Evolutionary conservation across 176 grass and related monocot genomes (phyloP), one percentile per base, ranked within the genome.

Genomic region (Typha latifolia): DNA sequence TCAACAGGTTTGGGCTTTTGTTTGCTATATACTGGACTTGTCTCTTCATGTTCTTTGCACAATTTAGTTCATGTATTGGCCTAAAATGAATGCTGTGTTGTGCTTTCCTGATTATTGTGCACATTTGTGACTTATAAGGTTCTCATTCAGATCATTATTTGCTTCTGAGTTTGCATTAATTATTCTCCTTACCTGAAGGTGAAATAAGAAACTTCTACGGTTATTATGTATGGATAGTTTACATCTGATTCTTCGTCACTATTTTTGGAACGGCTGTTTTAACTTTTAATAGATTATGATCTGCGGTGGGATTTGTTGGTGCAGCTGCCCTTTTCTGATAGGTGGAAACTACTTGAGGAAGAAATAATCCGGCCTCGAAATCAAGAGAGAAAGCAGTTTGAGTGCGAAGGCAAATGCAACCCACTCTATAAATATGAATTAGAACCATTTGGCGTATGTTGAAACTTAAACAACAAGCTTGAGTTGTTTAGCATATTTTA

Each of bases 401-500:
- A 96, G 72, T 80, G 76, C 79, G 91, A 89, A 51, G 50, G 71
- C 62, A 96, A 90, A 84, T 75, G 56, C 62, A 89, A 91, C 47
- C 86, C 86, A 12, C 53, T 86, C 62, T 99, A 99, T 72, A 92
- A 80, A 99, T 99, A 99, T 66, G 94, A 99, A 52, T 93, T 99
- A 89, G 94, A 99, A 69, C 86, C 85, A 77, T 99, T 99, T 87
- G 80, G 83, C 63, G 94, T 99, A 87, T 22, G 48, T 32, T 64
- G 50, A 49, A 72, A 43, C 37, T 7, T 56, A n/a, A 5, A 64
- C 22, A 24, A 48, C 20, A 67, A 62, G 3, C 12, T 59, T 6
- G n/a, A 59, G 74, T 55, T 62, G 61, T 70, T 29, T 74, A 2
- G 26, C 80, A 53, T 87, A 64, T 62, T n/a, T n/a, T 62, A 50